Percentiles rank a stretch among this genome's conserved stretches.
Conservation (phyloP, 345 rosid species). For the Litchi chinensis region DNA sequence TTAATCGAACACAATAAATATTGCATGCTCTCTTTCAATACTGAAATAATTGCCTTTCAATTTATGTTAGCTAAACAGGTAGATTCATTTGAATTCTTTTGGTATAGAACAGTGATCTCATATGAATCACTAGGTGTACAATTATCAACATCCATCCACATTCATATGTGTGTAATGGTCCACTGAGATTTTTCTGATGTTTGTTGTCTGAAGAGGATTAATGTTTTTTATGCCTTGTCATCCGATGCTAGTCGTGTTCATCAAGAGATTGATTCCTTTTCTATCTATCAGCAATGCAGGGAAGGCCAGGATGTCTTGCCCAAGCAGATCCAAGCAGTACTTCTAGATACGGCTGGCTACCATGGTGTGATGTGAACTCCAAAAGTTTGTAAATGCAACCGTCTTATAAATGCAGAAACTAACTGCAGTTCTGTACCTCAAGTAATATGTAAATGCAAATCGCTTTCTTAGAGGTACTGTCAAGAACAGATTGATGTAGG, state of each 20-base stretch:
- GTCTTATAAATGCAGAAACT: slow-evolving; percentile 19
- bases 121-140: not conserved
- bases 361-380: slow-evolving; percentile 47
- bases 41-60: not conserved
- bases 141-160: not conserved
- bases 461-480: not conserved
- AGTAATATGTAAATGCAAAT: slow-evolving; percentile 26
- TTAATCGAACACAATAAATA: not conserved
- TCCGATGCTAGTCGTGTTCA: not conserved
- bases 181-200: not conserved
- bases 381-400: slow-evolving; percentile 16
- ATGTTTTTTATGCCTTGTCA: not conserved
- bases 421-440: slow-evolving; percentile 28
- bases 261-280: slow-evolving; percentile 18
- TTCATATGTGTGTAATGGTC: not conserved
- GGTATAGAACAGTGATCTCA: not conserved
- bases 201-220: not conserved
- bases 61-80: not conserved
- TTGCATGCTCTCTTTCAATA: not conserved
- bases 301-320: slow-evolving; percentile 84
- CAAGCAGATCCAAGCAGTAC: slow-evolving; percentile 92
- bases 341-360: slow-evolving; percentile 81
- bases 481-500: slow-evolving; percentile 8
- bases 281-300: slow-evolving; percentile 71
- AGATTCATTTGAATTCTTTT: not conserved